Conservation (phyloP, 1,284 basidiomycete species). For the Rhodofomes roseus region DNA sequence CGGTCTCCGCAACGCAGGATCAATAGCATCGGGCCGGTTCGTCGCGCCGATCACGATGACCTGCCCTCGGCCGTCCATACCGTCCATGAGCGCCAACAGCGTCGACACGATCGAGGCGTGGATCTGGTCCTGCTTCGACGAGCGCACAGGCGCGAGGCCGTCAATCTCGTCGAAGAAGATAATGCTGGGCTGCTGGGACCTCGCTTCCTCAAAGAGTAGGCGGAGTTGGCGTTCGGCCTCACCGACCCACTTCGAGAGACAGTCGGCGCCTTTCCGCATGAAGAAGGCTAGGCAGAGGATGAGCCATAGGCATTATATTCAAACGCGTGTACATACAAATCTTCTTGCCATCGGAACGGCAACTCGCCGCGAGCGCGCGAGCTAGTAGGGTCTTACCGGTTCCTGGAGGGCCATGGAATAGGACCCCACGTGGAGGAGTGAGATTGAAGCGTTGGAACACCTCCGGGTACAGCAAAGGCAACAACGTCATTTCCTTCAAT, state of each 20-base stretch:
- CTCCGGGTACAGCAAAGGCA: constrained; percentile 96
- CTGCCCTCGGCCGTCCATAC: constrained; percentile 98
- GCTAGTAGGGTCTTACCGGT: constrained; percentile 94
- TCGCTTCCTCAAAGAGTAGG: constrained; percentile 95
- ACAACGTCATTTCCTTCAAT: constrained; percentile 97
- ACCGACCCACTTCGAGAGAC: constrained; percentile 98
- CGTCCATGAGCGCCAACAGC: constrained; percentile 96
- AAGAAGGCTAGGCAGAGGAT: constrained; percentile 74
- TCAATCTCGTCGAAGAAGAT: constrained; percentile 99
- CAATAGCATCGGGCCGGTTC: constrained; percentile 95
- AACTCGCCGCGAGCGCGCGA: constrained; percentile 91
- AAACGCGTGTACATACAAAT: constrained; percentile 62
- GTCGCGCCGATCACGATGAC: constrained; percentile 99
- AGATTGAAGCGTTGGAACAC: constrained; percentile 95
- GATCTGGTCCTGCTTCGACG: constrained; percentile 98
- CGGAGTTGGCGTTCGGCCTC: constrained; percentile 97
- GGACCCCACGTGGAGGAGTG: constrained; percentile 93
- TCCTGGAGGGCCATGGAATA: constrained; percentile 96
- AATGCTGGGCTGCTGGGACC: constrained; percentile 89
- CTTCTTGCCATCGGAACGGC: constrained; percentile 84
- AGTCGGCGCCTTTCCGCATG: constrained; percentile 99
- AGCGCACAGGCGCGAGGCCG: constrained; percentile 95
- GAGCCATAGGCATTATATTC: background rate
- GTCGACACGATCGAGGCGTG: constrained; percentile 98
- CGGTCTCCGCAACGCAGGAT: constrained; percentile 91